These are phyloP conservation scores for Leccinum variabile DNA, from an alignment of 1,284 basidiomycete species.

Conservation along the genomic window DNA sequence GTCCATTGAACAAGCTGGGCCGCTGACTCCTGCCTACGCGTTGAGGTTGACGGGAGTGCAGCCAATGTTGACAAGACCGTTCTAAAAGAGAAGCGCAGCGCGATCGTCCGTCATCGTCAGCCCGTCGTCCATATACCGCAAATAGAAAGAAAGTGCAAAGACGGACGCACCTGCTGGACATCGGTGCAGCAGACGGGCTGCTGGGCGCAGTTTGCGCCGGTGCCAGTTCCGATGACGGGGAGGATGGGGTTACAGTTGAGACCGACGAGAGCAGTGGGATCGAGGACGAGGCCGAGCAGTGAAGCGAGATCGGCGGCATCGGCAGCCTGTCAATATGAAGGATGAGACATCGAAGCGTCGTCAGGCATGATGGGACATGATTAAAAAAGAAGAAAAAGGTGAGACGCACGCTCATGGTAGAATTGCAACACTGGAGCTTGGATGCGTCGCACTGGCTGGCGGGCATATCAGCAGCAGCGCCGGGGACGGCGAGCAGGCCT, in stretches of 20 bases:
- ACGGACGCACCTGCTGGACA: constrained; percentile 4
- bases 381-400: not conserved
- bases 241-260: not conserved
- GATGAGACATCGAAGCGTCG: not conserved
- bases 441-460: constrained; percentile 17
- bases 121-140: not conserved
- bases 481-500: constrained; percentile 10
- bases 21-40: not conserved
- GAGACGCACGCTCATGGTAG: not conserved
- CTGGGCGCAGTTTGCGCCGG: not conserved
- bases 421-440: constrained; percentile 12
- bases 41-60: constrained; percentile 12
- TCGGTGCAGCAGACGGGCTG: constrained; percentile 16
- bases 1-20: not conserved
- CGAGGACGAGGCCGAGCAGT: not conserved
- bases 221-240: not conserved
- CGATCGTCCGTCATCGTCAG: constrained; percentile 1
- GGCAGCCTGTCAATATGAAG: constrained; percentile 1
- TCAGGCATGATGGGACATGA: not conserved
- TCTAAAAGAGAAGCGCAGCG: constrained; percentile 3
- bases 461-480: not conserved
- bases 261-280: not conserved
- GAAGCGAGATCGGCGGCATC: rapidly evolving
- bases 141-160: not conserved
- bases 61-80: constrained; percentile 1